Evolutionary conservation across 805 yeast genomes (phyloP).

Genomic region (Candida manassasensis): DNA sequence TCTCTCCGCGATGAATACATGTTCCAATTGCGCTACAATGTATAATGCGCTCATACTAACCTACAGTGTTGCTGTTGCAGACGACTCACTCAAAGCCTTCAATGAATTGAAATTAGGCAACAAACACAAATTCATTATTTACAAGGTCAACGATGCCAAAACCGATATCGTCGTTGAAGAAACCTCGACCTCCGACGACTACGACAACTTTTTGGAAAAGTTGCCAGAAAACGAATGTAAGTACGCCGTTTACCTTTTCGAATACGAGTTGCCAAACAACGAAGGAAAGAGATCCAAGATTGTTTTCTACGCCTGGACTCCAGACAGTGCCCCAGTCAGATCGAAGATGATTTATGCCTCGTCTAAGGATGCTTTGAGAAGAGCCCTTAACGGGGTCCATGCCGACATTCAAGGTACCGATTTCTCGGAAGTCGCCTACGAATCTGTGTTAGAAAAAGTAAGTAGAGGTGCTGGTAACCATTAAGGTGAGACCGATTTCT

Average conservation of each 20-base stretch:
- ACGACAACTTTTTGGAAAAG: slow-evolving; percentile 81
- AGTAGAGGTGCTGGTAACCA: slow-evolving; percentile 65
- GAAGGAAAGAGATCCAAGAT: slow-evolving; percentile 91
- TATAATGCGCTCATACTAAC: slow-evolving; percentile 8
- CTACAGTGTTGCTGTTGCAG: slow-evolving; percentile 45
- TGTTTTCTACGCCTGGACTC: slow-evolving; percentile 84
- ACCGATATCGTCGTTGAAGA: slow-evolving; percentile 88
- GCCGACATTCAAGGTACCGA: slow-evolving; percentile 98
- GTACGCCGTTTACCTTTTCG: slow-evolving; percentile 95
- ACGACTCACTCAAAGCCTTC: slow-evolving; percentile 90
- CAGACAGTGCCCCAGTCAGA: slow-evolving; percentile 94
- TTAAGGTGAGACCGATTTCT: slow-evolving; percentile 10
- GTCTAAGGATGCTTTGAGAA: slow-evolving; percentile 96
- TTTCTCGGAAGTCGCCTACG: slow-evolving; percentile 93
- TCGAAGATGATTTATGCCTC: slow-evolving; percentile 97
- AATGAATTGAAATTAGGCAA: slow-evolving; percentile 94
- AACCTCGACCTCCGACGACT: slow-evolving; percentile 69
- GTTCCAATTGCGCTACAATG: no score
- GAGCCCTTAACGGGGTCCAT: slow-evolving; percentile 92
- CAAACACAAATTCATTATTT: slow-evolving; percentile 79
- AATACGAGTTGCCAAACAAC: slow-evolving; percentile 81
- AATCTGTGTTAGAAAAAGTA: slow-evolving; percentile 85
- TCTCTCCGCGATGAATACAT: no score
- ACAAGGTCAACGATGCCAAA: slow-evolving; percentile 74
- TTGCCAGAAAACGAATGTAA: slow-evolving; percentile 95